These are phyloP conservation scores for Saturnispora diversa DNA, from an alignment of 805 yeast species.

Conservation along the genomic window DNA sequence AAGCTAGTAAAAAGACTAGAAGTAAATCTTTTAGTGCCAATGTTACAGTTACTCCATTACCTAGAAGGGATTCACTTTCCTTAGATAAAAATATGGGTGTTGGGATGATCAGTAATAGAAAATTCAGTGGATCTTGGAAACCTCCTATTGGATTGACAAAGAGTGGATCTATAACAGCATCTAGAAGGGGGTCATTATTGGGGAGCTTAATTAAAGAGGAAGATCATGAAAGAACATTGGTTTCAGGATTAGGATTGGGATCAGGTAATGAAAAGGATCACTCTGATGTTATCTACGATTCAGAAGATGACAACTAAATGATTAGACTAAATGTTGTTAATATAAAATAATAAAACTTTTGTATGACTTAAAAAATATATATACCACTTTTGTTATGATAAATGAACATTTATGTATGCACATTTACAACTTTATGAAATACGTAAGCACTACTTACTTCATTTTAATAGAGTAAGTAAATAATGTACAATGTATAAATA, in stretches of 20 bases:
- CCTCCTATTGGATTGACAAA: slow-evolving; percentile 13
- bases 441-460: too few species aligned
- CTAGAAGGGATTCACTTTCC: neutral
- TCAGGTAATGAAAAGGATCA: slow-evolving; percentile 11
- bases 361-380: too few species aligned
- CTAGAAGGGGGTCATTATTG: slow-evolving; percentile 16
- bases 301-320: neutral
- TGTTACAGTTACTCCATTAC: neutral
- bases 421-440: too few species aligned
- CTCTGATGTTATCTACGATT: slow-evolving; percentile 13
- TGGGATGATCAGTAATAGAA: slow-evolving; percentile 7
- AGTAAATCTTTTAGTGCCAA: slow-evolving; percentile 8
- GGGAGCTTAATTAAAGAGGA: slow-evolving; percentile 14
- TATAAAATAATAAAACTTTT: neutral
- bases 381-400: too few species aligned
- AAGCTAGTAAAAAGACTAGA: slow-evolving; percentile 12
- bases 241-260: too few species aligned
- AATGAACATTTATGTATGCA: too few species aligned
- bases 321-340: too few species aligned
- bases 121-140: slow-evolving; percentile 11
- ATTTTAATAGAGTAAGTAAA: too few species aligned
- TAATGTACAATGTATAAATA: neutral
- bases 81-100: neutral
- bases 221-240: too few species aligned
- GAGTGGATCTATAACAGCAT: slow-evolving; percentile 10